Evolutionary conservation across 257 asterid genomes (phyloP).

Genomic region (Capsicum rhomboideum): DNA sequence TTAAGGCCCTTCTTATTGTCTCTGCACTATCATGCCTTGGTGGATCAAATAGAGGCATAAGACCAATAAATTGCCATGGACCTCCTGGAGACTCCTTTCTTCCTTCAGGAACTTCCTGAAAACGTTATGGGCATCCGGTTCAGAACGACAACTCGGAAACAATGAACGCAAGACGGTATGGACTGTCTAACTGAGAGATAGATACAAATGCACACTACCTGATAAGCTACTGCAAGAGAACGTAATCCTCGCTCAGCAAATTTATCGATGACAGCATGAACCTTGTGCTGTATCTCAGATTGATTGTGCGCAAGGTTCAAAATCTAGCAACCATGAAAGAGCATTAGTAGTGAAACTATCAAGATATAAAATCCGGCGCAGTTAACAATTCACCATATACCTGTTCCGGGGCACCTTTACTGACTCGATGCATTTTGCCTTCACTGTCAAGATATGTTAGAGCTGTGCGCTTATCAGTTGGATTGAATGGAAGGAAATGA

Average conservation of each 20-base stretch:
- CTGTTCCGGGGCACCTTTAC: neutral
- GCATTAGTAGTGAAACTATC: neutral
- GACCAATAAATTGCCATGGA: slow-evolving; percentile 84
- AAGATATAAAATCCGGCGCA: too few relatives aligned
- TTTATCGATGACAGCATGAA: slow-evolving; percentile 68
- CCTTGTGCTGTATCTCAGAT: slow-evolving; percentile 70
- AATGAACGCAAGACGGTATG: neutral
- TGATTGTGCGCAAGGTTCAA: slow-evolving; percentile 63
- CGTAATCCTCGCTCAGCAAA: slow-evolving; percentile 84
- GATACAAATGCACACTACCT: slow-evolving; percentile 25
- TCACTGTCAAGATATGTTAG: neutral
- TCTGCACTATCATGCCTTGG: slow-evolving; percentile 93
- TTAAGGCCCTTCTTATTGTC: slow-evolving; percentile 71
- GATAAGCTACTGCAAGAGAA: slow-evolving; percentile 85
- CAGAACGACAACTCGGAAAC: neutral
- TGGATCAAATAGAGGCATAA: slow-evolving; percentile 91
- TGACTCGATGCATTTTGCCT: neutral
- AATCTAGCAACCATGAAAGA: slow-evolving; percentile 32
- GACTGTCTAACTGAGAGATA: neutral
- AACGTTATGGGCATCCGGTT: neutral
- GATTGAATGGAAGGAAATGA: too few relatives aligned
- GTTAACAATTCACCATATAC: too few relatives aligned
- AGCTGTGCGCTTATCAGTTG: neutral
- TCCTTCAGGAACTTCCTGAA: slow-evolving; percentile 81
- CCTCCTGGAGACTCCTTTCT: slow-evolving; percentile 72